Conservation (phyloP, 1,139 yeast species). For the Meyerozyma smithsonii region DNA sequence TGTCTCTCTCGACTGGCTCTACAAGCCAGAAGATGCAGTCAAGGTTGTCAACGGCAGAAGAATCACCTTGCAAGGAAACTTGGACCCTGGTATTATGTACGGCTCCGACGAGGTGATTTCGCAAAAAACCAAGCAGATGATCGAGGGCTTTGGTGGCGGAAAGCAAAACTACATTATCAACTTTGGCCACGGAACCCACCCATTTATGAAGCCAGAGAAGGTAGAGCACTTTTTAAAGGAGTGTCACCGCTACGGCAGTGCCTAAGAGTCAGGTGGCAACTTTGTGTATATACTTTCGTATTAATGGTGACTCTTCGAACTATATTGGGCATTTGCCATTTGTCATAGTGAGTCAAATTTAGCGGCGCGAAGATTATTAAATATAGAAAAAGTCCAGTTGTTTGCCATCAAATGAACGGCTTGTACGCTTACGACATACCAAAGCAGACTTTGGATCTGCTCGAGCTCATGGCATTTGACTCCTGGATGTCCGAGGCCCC, state of each 20-base stretch:
- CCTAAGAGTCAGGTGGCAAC: conserved; percentile 5
- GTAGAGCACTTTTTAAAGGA: conserved; percentile 80
- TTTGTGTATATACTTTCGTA: background rate
- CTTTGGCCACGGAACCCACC: conserved; percentile 97
- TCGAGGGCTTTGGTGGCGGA: conserved; percentile 86
- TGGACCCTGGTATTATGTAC: conserved; percentile 93
- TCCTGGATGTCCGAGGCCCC: conserved; percentile 31
- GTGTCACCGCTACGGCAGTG: conserved; percentile 70
- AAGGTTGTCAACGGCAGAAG: conserved; percentile 68
- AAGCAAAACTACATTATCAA: conserved; percentile 86
- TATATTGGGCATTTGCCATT: background rate
- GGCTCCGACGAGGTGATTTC: conserved; percentile 82
- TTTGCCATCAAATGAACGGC: conserved; percentile 19
- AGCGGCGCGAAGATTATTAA: background rate
- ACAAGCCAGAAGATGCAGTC: conserved; percentile 82
- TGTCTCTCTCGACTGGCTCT: conserved; percentile 90
- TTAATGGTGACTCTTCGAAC: background rate
- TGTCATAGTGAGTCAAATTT: background rate
- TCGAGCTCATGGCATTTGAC: conserved; percentile 57
- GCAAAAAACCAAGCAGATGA: conserved; percentile 80
- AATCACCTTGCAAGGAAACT: conserved; percentile 87
- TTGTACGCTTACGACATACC: conserved; percentile 53
- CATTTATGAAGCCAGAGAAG: conserved; percentile 91
- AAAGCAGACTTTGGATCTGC: conserved; percentile 35
- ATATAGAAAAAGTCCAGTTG: background rate